Base-by-base conservation (phyloP, 192 early-diverging fungal genomes). In the Umbelopsis sp. region DNA sequence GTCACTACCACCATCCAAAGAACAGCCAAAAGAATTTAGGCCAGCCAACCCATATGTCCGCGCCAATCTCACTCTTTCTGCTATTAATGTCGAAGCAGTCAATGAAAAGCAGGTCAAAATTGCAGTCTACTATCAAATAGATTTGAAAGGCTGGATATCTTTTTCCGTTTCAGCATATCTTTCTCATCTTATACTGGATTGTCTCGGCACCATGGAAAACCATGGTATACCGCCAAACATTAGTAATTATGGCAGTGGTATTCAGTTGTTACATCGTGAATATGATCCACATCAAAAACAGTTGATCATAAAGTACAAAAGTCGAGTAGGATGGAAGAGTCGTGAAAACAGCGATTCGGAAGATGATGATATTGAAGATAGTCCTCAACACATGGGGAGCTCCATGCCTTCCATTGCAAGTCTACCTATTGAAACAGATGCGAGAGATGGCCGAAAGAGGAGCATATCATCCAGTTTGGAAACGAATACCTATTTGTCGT, bases 351-450 rank as follows among this genome's bases (percentile, higher is more conserved):
- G 55, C 33, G 55, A 61, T 1, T 61, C 55, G 2, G 55, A 61
- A 4, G 55, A 61, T 7, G 55, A 61, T 8, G 55, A 61, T 35
- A 35, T 16, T 61, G 55, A 30, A 35, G 33, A 61, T 6, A 18
- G 13, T 25, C 16, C 33, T 6, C 55, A 61, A 12, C 55, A 61
- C 16, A 35, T 61, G 12, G 55, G 55, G 16, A 61, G 30, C 27
- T 61, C 55, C 11, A n/a, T 61, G 55, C 55, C 55, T 13, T 61
- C 55, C 2, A 61, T 61, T 61, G 55, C 27, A 33, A 61, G 55
- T 18, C 13, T 61, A 4, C 55, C 55, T 16, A 61, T 61, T 61
- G 27, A 61, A 25, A 13, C 55, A 33, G 13, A 61, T 16, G 4
- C 21, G 1, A 23, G 27, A 13, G 33, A 15, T 15, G 13, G 16